phyloP scores from a whole-genome alignment of 1,139 yeast genomes.

The Schizosaccharomyces versatilis region DNA sequence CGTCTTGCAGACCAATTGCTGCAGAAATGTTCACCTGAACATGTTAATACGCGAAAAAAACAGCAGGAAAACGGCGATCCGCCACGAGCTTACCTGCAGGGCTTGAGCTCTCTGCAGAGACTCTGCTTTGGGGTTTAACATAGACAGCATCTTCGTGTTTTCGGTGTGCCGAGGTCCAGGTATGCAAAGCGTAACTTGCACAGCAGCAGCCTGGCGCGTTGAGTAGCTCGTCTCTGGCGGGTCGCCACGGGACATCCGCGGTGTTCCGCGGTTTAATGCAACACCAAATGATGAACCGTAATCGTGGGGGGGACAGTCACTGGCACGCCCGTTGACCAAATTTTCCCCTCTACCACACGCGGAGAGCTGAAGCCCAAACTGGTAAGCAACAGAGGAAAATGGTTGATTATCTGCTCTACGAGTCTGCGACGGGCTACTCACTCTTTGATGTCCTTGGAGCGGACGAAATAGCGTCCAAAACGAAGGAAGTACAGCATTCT shows the following conservation, averaged over 20 bases:
- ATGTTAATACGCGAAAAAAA: background rate
- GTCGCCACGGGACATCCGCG: too few relatives aligned
- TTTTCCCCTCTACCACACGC: background rate
- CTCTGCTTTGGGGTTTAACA: conserved; percentile 91
- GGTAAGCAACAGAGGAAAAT: background rate
- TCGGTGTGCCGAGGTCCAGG: too few relatives aligned
- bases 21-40: conserved; percentile 78
- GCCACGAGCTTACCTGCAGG: conserved; percentile 22
- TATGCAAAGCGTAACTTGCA: too few relatives aligned
- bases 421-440: conserved; percentile 97
- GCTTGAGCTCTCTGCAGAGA: conserved; percentile 87
- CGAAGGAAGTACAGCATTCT: conserved; percentile 86
- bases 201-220: too few relatives aligned
- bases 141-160: conserved; percentile 14
- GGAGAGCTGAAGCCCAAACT: background rate
- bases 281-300: too few relatives aligned
- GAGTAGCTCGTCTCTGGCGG: too few relatives aligned
- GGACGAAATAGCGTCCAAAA: conserved; percentile 77
- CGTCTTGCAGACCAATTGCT: conserved; percentile 90
- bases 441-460: conserved; percentile 72
- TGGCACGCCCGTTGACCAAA: background rate
- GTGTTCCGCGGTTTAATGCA: too few relatives aligned
- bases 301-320: background rate
- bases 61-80: background rate
- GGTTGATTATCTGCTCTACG: conserved; percentile 46